Base-by-base conservation (phyloP, 1,139 yeast species). In the Scheffersomyces illinoinensis region DNA sequence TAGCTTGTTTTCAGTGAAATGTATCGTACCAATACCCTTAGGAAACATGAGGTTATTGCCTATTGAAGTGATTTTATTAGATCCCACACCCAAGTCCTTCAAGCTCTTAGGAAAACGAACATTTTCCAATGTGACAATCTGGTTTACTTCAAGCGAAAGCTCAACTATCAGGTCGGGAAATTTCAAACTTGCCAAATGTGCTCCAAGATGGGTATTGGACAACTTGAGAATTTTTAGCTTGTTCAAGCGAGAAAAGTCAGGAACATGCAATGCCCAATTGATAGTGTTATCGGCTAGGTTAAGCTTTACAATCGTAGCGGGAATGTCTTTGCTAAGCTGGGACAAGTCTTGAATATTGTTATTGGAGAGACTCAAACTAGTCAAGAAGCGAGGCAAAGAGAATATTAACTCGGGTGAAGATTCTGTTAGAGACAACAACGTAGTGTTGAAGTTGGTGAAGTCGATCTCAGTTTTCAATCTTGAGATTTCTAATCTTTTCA, bases 241-340 rank as follows among this genome's bases (percentile, higher is more conserved):
- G 2, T 54, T 19, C 39, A 48, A 48, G 6, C 51, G 17, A 20
- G 51, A 20, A 48, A 48, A 48, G 8, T 48, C 51, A 5, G 24
- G 51, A 48, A 14, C 48, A n/a, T 56, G 55, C 4, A 14, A 47
- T 8, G 50, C 50, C 76, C 76, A 72, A 52, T 64, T 62, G n/a
- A 71, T 67, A 0, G 72, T 73, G 59, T 72, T 72, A 57, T 69
- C 64, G 1, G 73, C 65, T n/a, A 71, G 52, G 51, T 61, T 62
- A 33, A 72, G 57, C 21, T 57, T 57, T 20, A 55, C 57, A 20
- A 72, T 57, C 4, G 54, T 53, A 3, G 48, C 43, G 3, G 64
- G 63, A 1, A 67, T 55, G 3, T 18, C 50, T 0, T 61, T 51
- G 24, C 51, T 26, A 48, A 48, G 21, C 0, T 43, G 24, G n/a